Percentiles rank a stretch among this genome's conserved stretches.
Evolutionary conservation across 2,329 filamentous ascomycete genomes (phyloP).

Genomic region (Arthrobotrys sphaeroides): DNA sequence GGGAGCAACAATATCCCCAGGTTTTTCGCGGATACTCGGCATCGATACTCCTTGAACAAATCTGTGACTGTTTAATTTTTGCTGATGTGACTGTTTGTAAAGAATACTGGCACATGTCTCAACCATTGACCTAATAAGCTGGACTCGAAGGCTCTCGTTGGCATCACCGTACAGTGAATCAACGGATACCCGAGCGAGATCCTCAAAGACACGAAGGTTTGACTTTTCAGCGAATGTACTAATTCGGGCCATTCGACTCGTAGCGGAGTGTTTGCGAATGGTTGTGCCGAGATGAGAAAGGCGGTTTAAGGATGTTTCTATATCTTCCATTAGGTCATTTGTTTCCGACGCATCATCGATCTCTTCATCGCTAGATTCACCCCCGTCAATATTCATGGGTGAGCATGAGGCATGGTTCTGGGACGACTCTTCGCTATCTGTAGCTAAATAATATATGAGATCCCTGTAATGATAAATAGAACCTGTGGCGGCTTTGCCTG

Average conservation of each 20-base stretch:
- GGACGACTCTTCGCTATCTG: not conserved
- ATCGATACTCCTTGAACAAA: no score
- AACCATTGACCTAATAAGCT: conserved; percentile 1
- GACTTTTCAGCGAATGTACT: not conserved
- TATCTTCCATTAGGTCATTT: not conserved
- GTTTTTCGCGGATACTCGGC: not conserved
- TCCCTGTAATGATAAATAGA: no score
- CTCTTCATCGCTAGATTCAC: no score
- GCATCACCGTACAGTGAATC: not conserved
- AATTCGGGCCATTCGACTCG: not conserved
- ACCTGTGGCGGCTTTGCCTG: not conserved
- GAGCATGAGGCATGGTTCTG: not conserved
- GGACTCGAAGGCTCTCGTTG: not conserved
- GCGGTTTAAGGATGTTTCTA: not conserved
- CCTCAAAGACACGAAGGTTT: not conserved
- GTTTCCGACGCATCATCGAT: not conserved
- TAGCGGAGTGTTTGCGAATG: not conserved
- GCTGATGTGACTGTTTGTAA: not conserved
- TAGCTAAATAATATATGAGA: no score
- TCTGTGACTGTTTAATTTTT: not conserved
- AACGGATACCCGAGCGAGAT: not conserved
- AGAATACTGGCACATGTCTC: not conserved
- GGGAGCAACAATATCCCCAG: no score
- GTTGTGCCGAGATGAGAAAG: not conserved
- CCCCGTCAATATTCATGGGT: not conserved